phyloP scores from a whole-genome alignment of 768 basidiomycete species.

The Sistotremastrum niveocremeum region DNA sequence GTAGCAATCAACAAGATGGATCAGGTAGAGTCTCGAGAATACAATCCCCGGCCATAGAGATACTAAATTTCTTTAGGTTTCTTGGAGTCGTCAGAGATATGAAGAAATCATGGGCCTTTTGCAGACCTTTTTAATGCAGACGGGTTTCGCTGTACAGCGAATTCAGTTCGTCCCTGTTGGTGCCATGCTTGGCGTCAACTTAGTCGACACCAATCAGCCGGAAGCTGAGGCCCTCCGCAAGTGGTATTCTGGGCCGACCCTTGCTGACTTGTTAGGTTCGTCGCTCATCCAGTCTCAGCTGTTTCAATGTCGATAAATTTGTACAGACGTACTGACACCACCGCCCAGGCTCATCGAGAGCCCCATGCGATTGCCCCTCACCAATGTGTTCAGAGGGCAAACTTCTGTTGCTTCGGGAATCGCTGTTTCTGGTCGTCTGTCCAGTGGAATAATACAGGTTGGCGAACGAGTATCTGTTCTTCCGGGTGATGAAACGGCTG shows the following conservation, averaged over 20 bases:
- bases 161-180: slow-evolving; percentile 79
- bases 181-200: slow-evolving; percentile 82
- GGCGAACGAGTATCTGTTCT: slow-evolving; percentile 79
- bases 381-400: slow-evolving; percentile 90
- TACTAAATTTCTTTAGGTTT: slow-evolving; percentile 39
- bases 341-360: slow-evolving; percentile 63
- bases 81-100: slow-evolving; percentile 74
- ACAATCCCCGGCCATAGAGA: not conserved
- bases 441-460: slow-evolving; percentile 81
- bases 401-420: slow-evolving; percentile 50
- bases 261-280: slow-evolving; percentile 73
- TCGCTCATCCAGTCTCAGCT: not conserved
- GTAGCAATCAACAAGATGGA: slow-evolving; percentile 95
- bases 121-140: slow-evolving; percentile 70
- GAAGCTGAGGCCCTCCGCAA: slow-evolving; percentile 32
- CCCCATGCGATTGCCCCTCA: slow-evolving; percentile 77
- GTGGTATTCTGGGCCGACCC: slow-evolving; percentile 83
- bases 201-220: slow-evolving; percentile 37
- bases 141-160: slow-evolving; percentile 73
- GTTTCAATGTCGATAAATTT: not conserved
- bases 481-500: slow-evolving; percentile 82
- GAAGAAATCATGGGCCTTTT: slow-evolving; percentile 68
- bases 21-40: slow-evolving; percentile 35
- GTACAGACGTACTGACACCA: slow-evolving; percentile 64
- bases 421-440: slow-evolving; percentile 72